These are phyloP conservation scores for Pleomassaria siparia DNA, from an alignment of 2,329 filamentous ascomycete genomes.

Conservation along the genomic window DNA sequence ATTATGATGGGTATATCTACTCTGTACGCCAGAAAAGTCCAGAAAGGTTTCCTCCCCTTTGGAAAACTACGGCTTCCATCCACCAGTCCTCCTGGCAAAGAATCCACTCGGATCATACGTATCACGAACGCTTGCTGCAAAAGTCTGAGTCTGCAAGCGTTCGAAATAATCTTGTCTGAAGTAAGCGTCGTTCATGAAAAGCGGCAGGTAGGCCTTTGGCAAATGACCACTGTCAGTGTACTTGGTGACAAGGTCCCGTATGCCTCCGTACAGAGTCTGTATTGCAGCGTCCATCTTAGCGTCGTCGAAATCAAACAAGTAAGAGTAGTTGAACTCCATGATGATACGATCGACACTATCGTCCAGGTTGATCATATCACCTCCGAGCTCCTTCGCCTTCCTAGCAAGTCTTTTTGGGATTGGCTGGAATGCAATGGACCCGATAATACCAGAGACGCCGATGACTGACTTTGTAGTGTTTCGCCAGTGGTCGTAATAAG, in stretches of 20 bases:
- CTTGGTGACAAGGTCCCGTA: conserved; percentile 37
- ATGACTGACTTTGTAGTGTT: conserved; percentile 18
- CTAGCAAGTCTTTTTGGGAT: conserved; percentile 25
- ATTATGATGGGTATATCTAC: too few relatives aligned
- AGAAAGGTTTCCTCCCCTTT: too few relatives aligned
- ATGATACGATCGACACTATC: conserved; percentile 46
- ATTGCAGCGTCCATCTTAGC: conserved; percentile 42
- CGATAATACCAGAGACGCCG: conserved; percentile 25
- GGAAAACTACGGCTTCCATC: conserved; percentile 42
- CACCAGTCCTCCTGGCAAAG: conserved; percentile 45
- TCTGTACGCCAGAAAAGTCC: too few relatives aligned
- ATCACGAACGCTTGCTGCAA: conserved; percentile 37
- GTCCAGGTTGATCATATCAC: conserved; percentile 43
- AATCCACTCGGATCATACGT: conserved; percentile 45
- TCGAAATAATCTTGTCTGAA: conserved; percentile 49
- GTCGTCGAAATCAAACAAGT: conserved; percentile 36
- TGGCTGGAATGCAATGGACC: conserved; percentile 31
- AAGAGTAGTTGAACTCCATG: conserved; percentile 48
- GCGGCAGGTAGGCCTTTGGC: conserved; percentile 45
- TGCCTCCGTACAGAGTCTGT: conserved; percentile 40
- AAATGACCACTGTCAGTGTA: conserved; percentile 39
- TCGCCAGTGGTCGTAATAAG: conserved; percentile 27
- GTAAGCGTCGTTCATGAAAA: conserved; percentile 52
- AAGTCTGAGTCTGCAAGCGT: conserved; percentile 35
- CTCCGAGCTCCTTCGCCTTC: conserved; percentile 21